Conservation (phyloP, 345 rosid species). For the Citrus hindsii region DNA sequence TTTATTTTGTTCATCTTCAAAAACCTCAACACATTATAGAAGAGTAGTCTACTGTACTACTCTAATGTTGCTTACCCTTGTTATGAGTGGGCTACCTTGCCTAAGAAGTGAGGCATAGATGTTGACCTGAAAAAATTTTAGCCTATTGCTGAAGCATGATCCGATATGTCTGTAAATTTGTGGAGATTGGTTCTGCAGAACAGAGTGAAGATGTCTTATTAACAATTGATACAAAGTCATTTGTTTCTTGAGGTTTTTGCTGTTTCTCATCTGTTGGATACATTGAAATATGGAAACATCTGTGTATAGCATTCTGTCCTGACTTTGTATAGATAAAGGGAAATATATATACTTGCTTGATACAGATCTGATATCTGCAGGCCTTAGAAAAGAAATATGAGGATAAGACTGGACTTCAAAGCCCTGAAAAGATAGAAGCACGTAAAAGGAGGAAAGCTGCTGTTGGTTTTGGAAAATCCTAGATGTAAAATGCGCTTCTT, state of each 20-base stretch:
- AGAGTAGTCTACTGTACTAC: not conserved
- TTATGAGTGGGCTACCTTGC: not conserved
- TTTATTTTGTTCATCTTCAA: not conserved
- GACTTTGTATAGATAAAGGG: not conserved
- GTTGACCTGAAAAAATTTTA: not conserved
- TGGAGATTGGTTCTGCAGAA: not conserved
- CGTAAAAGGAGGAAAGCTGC: constrained; percentile 51
- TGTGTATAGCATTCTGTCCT: not conserved
- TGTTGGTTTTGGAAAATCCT: constrained; percentile 81
- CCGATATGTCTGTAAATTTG: not conserved
- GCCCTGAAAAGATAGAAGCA: constrained; percentile 73
- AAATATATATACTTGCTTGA: not conserved
- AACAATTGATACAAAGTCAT: not conserved
- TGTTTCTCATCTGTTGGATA: not conserved
- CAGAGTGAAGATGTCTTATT: not conserved
- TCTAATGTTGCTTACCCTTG: not conserved
- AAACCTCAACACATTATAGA: not conserved
- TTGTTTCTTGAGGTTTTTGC: not conserved
- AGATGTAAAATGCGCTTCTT: constrained; percentile 23
- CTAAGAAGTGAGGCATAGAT: not conserved
- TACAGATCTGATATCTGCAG: constrained; percentile 32
- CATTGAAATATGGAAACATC: not conserved
- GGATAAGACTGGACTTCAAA: constrained; percentile 64
- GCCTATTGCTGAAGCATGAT: not conserved
- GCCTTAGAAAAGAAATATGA: constrained; percentile 82